Evolutionary conservation across 768 basidiomycete genomes (phyloP).

Genomic region (Clathrus columnatus): DNA sequence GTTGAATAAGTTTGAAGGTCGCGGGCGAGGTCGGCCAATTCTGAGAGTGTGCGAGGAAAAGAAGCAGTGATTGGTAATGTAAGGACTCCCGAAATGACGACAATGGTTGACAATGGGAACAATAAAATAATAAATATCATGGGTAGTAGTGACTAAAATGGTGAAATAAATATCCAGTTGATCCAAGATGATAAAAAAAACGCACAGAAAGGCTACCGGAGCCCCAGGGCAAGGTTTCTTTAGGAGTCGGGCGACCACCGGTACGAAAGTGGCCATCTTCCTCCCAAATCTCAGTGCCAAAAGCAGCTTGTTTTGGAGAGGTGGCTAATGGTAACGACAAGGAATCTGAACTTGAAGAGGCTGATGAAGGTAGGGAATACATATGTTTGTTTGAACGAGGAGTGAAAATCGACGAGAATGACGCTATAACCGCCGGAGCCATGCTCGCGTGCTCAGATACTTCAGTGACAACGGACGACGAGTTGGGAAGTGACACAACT

Average conservation of each 20-base stretch:
- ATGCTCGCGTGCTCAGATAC: slow-evolving; percentile 1
- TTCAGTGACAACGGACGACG: slow-evolving; percentile 13
- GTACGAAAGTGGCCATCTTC: slow-evolving; percentile 6
- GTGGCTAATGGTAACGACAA: slow-evolving; percentile 43
- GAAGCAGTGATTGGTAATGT: slow-evolving; percentile 63
- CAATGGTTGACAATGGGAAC: slow-evolving; percentile 57
- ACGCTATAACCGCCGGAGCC: slow-evolving; percentile 40
- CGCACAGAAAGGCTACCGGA: slow-evolving; percentile 4
- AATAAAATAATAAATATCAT: slow-evolving; percentile 62
- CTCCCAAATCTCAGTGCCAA: slow-evolving; percentile 26
- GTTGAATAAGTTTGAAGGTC: slow-evolving; percentile 75
- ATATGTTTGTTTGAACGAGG: slow-evolving; percentile 21
- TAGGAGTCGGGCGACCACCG: slow-evolving; percentile 5
- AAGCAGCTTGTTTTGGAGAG: slow-evolving; percentile 37
- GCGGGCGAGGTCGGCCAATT: slow-evolving; percentile 64
- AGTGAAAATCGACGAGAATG: slow-evolving; percentile 41
- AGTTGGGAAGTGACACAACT: slow-evolving; percentile 16
- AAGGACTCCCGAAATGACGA: slow-evolving; percentile 37
- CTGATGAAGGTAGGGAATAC: slow-evolving; percentile 31
- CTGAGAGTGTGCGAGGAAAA: slow-evolving; percentile 69
- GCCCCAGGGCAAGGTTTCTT: slow-evolving; percentile 6
- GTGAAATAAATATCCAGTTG: not conserved
- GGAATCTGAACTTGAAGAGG: slow-evolving; percentile 33
- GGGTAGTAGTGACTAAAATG: slow-evolving; percentile 30
- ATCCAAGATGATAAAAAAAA: not conserved